phyloP scores from a whole-genome alignment of 1,139 yeast species.

The Kluyveromyces sp. region DNA sequence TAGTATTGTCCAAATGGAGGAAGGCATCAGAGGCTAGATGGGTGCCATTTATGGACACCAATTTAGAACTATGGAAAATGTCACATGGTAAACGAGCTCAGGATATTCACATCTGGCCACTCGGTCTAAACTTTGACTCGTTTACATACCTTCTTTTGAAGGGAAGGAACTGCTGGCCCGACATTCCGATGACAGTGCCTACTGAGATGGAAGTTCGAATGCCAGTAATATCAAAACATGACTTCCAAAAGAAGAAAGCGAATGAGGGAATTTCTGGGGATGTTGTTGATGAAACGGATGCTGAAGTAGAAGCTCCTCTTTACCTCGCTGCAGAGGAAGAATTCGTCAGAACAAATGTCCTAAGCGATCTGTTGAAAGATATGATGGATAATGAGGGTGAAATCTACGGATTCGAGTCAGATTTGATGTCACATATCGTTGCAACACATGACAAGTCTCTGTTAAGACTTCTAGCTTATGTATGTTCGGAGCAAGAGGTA shows the following conservation, averaged over 20 bases:
- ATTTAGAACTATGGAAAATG: constrained; percentile 40
- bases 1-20: constrained; percentile 74
- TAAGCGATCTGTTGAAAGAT: constrained; percentile 34
- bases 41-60: constrained; percentile 77
- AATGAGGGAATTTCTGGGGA: constrained; percentile 24
- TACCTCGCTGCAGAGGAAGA: constrained; percentile 37
- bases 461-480: constrained; percentile 65
- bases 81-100: constrained; percentile 49
- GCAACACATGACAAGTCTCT: constrained; percentile 63
- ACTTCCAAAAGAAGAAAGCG: constrained; percentile 30
- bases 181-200: constrained; percentile 76
- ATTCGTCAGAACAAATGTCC: constrained; percentile 34
- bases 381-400: constrained; percentile 37
- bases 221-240: constrained; percentile 42
- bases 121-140: constrained; percentile 61
- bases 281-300: constrained; percentile 27
- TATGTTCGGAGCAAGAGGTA: constrained; percentile 62
- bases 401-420: constrained; percentile 37
- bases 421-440: constrained; percentile 45
- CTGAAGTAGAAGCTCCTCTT: constrained; percentile 27
- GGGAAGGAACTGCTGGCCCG: constrained; percentile 46
- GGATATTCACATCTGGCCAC: constrained; percentile 73
- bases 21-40: constrained; percentile 69
- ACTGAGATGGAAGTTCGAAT: constrained; percentile 64
- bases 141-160: constrained; percentile 70